Evolutionary conservation across 2,329 filamentous ascomycete species (phyloP), one percentile per base, ranked within the genome.

Genomic region (Capronia coronata): DNA sequence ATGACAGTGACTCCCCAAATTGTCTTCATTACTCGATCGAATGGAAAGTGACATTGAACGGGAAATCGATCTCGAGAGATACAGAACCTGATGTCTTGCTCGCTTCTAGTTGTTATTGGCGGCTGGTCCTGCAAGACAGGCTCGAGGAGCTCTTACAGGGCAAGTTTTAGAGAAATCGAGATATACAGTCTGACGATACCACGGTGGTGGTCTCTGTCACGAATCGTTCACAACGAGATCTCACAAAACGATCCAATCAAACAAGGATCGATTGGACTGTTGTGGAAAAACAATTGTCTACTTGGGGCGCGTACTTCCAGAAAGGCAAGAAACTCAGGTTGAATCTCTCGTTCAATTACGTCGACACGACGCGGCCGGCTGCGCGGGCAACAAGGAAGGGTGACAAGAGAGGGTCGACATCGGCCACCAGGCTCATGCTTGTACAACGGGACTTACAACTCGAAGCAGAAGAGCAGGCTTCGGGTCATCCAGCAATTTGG

Each of bases 401-500:
- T 16, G 42, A 45, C 14, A 45, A 45, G 18, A 34, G 42, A 21
- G 42, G 42, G 7, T 23, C 29, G 29, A 35, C 19, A 23, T 35
- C 42, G 13, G 58, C 21, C 54, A 59, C 46, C 41, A 44, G 13
- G 18, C 44, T 14, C 32, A 67, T 66, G 56, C 61, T 66, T 19
- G 48, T 41, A 18, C 55, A 62, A 19, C 52, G 56, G 48, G 56
- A 58, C 48, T 30, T 30, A 47, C 41, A 63, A 38, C 51, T 65
- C 35, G 46, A 61, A 50, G 59, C 55, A 21, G 56, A 66, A 54
- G 35, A 61, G 23, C 16, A 13, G 14, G 46, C 23, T 14, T 57
- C 54, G 27, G 59, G 62, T 35, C 48, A 59, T 43, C 56, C 61
- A 41, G 60, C 61, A 18, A 44, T 60, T 52, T 67, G 57, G 62